Evolutionary conservation across 257 asterid species (phyloP).

Genomic region (Solanum okadae): DNA sequence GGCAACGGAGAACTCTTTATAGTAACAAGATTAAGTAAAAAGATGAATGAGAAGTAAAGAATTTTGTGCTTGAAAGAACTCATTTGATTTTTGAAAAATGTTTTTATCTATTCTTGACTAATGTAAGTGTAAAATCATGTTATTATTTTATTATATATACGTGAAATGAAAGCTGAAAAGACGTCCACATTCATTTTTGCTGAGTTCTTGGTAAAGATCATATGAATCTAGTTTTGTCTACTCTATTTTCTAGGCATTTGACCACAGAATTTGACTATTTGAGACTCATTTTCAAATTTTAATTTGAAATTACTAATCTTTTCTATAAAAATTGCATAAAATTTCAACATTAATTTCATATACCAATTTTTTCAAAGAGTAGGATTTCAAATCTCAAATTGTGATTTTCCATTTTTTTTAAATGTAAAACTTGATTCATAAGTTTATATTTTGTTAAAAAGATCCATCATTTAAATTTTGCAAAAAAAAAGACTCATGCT

Average conservation of each 20-base stretch:
- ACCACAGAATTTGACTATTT: neutral
- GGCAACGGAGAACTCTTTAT: neutral
- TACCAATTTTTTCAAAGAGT: too few species aligned
- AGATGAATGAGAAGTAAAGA: neutral
- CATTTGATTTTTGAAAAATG: neutral
- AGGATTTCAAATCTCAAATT: too few species aligned
- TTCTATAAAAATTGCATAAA: too few species aligned
- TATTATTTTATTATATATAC: neutral
- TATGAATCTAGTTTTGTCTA: neutral
- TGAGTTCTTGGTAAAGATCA: neutral
- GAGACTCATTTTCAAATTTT: neutral
- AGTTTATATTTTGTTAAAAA: too few species aligned
- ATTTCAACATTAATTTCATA: too few species aligned
- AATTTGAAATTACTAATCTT: too few species aligned
- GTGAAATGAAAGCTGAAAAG: neutral
- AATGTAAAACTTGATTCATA: neutral
- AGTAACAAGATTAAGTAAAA: neutral
- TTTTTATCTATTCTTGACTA: neutral
- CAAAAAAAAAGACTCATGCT: neutral
- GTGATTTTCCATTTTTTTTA: neutral
- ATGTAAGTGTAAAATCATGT: neutral
- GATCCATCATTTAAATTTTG: neutral
- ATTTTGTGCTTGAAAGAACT: neutral
- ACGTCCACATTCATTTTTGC: neutral
- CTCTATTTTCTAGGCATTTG: neutral